Evolutionary conservation across 2,329 filamentous ascomycete species (phyloP).

Genomic region (Diaporthe australafricana): DNA sequence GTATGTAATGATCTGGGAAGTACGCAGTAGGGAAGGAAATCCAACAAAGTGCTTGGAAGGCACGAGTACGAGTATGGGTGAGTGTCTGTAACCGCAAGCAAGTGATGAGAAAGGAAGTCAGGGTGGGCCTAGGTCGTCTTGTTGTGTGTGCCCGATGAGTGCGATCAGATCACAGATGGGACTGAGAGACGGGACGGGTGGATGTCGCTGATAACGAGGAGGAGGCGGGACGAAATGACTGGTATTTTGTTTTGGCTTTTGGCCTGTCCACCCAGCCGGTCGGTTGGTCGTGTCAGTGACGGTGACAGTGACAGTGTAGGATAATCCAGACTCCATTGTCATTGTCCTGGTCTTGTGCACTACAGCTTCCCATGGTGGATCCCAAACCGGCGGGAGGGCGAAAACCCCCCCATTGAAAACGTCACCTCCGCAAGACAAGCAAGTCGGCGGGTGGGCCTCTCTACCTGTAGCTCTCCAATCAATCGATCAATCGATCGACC

Average conservation of each 20-base stretch:
- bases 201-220: neutral
- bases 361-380: constrained; percentile 17
- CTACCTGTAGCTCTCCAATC: neutral
- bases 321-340: constrained; percentile 18
- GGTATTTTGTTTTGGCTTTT: constrained; percentile 12
- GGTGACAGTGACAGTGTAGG: neutral
- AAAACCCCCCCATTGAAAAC: constrained; percentile 20
- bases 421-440: constrained; percentile 25
- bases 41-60: constrained; percentile 5
- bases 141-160: constrained; percentile 19
- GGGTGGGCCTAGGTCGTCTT: constrained; percentile 13
- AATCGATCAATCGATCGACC: too few relatives aligned
- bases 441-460: constrained; percentile 11
- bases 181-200: constrained; percentile 3
- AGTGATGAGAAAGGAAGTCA: constrained; percentile 11
- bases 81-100: constrained; percentile 1
- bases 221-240: constrained; percentile 19
- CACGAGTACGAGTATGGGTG: neutral
- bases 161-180: constrained; percentile 24
- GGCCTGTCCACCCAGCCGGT: neutral
- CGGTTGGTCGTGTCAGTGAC: neutral
- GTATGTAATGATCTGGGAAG: neutral
- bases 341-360: neutral
- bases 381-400: neutral
- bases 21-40: neutral